Base-by-base conservation (phyloP, 495 filamentous ascomycete species). In the Xylaria nigripes region DNA sequence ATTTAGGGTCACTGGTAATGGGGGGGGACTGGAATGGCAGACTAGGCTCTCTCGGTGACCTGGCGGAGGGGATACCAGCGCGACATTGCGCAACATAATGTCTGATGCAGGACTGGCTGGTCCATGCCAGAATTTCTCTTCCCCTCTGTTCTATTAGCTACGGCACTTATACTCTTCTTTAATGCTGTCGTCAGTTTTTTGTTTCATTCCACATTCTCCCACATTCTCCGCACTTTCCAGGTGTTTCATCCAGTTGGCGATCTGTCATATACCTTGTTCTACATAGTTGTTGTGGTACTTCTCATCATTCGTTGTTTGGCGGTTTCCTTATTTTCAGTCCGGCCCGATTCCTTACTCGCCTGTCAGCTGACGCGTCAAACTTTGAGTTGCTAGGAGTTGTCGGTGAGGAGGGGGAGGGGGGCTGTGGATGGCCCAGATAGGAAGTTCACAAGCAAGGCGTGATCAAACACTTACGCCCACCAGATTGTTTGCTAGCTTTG, bases 41-140 rank as follows among this genome's bases (percentile, higher is more conserved):
- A 51, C 58, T 45, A 41, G 58, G 64, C 56, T 61, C 59, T 64
- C 57, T 59, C 56, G 59, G 57, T 64, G 61, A 56, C 55, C 55
- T 57, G 56, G 61, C 58, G 64, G 58, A 64, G 49, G 60, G 68
- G 69, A 66, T 63, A 69, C 68, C 60, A 54, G 68, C 60, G 67
- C 69, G 34, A 50, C 57, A 64, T 55, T 38, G 70, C 71, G 72
- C 71, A 71, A 74, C 69, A 66, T 77, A 76, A 77, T 76, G 73
- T 70, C 65, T 73, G 68, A 70, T 65, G 70, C 70, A 73, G 71
- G 66, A 65, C 69, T 77, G 74, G 75, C 75, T 77, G 75, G 75
- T 71, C 73, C 75, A 74, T 71, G 57, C 64, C 65, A 71, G 67
- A 69, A 61, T 63, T 68, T 66, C 63, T 56, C 65, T 66, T 64